phyloP scores from a whole-genome alignment of 2,329 filamentous ascomycete genomes.

The Dactylellina haptotyla region DNA sequence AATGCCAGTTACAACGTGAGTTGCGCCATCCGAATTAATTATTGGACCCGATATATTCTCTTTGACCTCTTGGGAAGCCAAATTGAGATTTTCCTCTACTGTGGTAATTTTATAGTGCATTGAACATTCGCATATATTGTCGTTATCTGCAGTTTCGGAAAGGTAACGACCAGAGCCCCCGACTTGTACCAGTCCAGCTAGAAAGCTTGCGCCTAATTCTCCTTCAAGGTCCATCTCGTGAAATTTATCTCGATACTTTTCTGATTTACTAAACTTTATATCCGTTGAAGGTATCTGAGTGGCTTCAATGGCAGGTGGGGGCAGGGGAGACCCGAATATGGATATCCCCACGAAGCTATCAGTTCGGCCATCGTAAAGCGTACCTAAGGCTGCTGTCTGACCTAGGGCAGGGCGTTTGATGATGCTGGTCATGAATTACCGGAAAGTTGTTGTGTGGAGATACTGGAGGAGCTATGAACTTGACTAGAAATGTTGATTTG shows the following conservation, averaged over 20 bases:
- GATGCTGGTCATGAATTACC: not conserved
- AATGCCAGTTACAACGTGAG: slow-evolving; percentile 41
- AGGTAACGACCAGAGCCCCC: slow-evolving; percentile 38
- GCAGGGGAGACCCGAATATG: slow-evolving; percentile 8
- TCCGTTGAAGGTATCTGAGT: slow-evolving; percentile 11
- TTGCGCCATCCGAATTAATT: slow-evolving; percentile 18
- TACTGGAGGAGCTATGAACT: too few relatives aligned
- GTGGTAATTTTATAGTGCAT: slow-evolving; percentile 40
- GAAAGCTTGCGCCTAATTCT: slow-evolving; percentile 44
- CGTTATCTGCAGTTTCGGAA: slow-evolving; percentile 7
- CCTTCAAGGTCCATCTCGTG: slow-evolving; percentile 13
- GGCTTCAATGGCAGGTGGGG: slow-evolving; percentile 1
- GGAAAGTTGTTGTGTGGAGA: too few relatives aligned
- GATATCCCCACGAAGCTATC: slow-evolving; percentile 30
- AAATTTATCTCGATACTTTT: slow-evolving; percentile 42
- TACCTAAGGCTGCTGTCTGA: slow-evolving; percentile 22
- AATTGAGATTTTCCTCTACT: slow-evolving; percentile 30
- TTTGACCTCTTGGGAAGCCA: slow-evolving; percentile 12
- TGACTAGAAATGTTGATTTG: too few relatives aligned
- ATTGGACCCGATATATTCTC: not conserved
- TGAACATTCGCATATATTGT: slow-evolving; percentile 4
- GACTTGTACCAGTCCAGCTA: slow-evolving; percentile 29
- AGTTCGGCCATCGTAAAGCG: slow-evolving; percentile 43
- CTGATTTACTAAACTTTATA: slow-evolving; percentile 18
- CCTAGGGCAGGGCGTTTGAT: slow-evolving; percentile 35